These are phyloP conservation scores for Uromyces viciae-fabae DNA, from an alignment of 1,284 basidiomycete species.

Conservation along the genomic window DNA sequence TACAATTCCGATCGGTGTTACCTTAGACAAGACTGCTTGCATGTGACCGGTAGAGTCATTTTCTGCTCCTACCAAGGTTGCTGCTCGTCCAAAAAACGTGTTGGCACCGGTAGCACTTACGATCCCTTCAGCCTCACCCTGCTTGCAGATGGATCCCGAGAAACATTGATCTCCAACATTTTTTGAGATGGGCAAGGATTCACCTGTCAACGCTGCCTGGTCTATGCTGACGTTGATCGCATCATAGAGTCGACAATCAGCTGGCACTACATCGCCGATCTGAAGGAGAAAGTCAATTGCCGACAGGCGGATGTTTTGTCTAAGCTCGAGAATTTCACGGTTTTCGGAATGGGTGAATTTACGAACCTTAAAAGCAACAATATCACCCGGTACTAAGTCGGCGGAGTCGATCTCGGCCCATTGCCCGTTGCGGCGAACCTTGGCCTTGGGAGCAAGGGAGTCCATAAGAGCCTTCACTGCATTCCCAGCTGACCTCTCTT, in stretches of 20 bases:
- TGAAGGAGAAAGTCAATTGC: slow-evolving; percentile 58
- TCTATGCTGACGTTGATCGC: slow-evolving; percentile 60
- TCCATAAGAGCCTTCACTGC: slow-evolving; percentile 99
- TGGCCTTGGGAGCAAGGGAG: slow-evolving; percentile 94
- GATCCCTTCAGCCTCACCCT: slow-evolving; percentile 96
- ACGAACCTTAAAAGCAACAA: slow-evolving; percentile 94
- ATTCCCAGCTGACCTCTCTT: slow-evolving; percentile 93
- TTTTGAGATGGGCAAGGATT: slow-evolving; percentile 79
- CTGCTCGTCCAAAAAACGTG: slow-evolving; percentile 62
- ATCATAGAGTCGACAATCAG: slow-evolving; percentile 37
- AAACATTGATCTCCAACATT: slow-evolving; percentile 66
- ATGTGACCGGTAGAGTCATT: slow-evolving; percentile 94
- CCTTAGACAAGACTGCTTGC: slow-evolving; percentile 55
- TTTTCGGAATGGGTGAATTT: slow-evolving; percentile 60
- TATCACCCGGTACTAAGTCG: slow-evolving; percentile 84
- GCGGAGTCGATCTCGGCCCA: slow-evolving; percentile 80
- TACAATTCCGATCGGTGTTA: background rate
- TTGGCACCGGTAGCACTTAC: slow-evolving; percentile 93
- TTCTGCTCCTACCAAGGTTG: slow-evolving; percentile 91
- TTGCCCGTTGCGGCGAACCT: slow-evolving; percentile 73
- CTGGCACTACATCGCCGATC: slow-evolving; percentile 42
- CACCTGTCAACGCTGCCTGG: slow-evolving; percentile 92
- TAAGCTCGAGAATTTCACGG: slow-evolving; percentile 89
- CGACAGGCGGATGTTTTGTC: slow-evolving; percentile 89
- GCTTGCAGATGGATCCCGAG: slow-evolving; percentile 83